phyloP scores from a whole-genome alignment of 257 asterid genomes.

The Nicotiana attenuata region DNA sequence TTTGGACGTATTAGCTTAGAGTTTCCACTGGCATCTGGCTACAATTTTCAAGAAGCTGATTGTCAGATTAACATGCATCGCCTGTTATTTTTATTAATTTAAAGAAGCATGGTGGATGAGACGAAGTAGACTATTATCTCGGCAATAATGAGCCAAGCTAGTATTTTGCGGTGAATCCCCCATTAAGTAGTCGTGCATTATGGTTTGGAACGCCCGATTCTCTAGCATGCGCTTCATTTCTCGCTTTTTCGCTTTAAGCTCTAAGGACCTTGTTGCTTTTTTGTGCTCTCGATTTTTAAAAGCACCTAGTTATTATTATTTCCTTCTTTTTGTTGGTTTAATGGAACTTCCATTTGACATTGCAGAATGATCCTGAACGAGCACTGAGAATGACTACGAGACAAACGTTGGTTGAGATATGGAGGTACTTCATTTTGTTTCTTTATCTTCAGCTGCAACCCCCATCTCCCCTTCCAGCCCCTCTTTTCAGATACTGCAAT shows the following conservation, averaged over 20 bases:
- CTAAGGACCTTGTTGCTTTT: neutral
- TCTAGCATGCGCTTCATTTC: neutral
- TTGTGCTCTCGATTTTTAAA: neutral
- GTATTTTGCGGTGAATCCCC: neutral
- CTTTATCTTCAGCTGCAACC: neutral
- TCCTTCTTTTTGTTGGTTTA: conserved; percentile 3
- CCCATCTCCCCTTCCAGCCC: neutral
- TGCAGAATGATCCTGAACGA: conserved; percentile 65
- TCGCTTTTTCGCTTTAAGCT: neutral
- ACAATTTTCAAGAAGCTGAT: neutral
- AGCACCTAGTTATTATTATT: neutral
- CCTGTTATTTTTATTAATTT: neutral
- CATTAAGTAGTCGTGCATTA: neutral
- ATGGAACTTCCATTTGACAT: conserved; percentile 4
- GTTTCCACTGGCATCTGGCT: neutral
- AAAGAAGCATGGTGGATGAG: neutral
- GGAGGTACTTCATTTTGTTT: conserved; percentile 46
- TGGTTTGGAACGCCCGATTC: neutral
- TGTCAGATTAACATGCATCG: neutral
- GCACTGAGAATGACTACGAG: conserved; percentile 62
- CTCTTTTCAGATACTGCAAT: neutral
- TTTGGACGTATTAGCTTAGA: neutral
- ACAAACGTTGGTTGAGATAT: conserved; percentile 59
- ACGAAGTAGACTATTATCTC: neutral
- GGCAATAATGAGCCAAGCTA: neutral